Evolutionary conservation across 169 alveolate genomes (phyloP).

Genomic region (Babesia ovata): DNA sequence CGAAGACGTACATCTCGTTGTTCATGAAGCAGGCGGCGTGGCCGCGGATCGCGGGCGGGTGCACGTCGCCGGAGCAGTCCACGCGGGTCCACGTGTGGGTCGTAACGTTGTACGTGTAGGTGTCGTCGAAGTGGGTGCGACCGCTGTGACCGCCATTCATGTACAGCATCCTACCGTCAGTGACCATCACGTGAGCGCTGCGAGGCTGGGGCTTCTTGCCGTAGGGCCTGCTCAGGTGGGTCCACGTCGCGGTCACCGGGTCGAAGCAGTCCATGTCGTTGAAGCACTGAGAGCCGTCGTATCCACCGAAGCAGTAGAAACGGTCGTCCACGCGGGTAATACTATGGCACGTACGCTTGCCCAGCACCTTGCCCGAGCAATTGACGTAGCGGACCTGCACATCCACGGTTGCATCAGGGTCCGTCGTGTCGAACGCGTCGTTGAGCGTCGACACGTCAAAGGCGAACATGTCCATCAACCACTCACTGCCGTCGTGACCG

Average conservation of each 20-base stretch:
- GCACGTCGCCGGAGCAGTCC: slow-evolving; percentile 58
- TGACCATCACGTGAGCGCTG: slow-evolving; percentile 74
- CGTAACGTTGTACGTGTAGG: slow-evolving; percentile 56
- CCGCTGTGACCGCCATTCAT: slow-evolving; percentile 79
- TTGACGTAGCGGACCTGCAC: slow-evolving; percentile 53
- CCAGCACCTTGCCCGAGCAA: slow-evolving; percentile 66
- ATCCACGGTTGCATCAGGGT: slow-evolving; percentile 65
- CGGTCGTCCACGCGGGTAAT: slow-evolving; percentile 68
- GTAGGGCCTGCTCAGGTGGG: slow-evolving; percentile 67
- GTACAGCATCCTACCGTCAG: slow-evolving; percentile 68
- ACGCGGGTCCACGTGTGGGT: slow-evolving; percentile 67
- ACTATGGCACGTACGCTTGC: slow-evolving; percentile 78
- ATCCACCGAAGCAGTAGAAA: slow-evolving; percentile 77
- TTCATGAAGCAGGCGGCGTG: slow-evolving; percentile 65
- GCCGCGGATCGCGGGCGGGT: slow-evolving; percentile 77
- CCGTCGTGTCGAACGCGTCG: slow-evolving; percentile 43
- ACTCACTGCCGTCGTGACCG: slow-evolving; percentile 74
- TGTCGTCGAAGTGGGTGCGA: slow-evolving; percentile 68
- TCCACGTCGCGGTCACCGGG: slow-evolving; percentile 64
- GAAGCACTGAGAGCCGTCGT: slow-evolving; percentile 74
- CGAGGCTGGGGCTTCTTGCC: slow-evolving; percentile 75
- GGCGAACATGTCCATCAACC: slow-evolving; percentile 77
- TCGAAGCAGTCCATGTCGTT: slow-evolving; percentile 75
- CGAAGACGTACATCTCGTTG: slow-evolving; percentile 72
- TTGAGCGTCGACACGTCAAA: slow-evolving; percentile 60